These are phyloP conservation scores for Microthlaspi erraticum DNA, from an alignment of 345 rosid genomes.

Conservation along the genomic window DNA sequence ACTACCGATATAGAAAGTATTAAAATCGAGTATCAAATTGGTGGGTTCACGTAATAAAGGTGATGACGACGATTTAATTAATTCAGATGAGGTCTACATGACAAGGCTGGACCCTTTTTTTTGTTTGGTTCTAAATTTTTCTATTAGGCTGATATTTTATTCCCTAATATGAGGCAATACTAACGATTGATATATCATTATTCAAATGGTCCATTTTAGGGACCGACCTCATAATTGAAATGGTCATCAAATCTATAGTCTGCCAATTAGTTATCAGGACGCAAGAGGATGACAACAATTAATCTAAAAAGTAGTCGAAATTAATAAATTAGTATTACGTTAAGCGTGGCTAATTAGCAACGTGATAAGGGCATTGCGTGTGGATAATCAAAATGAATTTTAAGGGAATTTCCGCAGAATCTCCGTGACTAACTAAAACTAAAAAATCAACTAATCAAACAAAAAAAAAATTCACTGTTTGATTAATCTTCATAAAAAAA, in stretches of 20 bases:
- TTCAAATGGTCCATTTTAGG: conserved; percentile 27
- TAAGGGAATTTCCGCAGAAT: too few species aligned
- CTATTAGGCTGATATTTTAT: not conserved
- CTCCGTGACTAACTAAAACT: not conserved
- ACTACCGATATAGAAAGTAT: not conserved
- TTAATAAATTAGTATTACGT: conserved; percentile 5
- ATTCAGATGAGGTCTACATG: not conserved
- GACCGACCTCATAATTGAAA: conserved; percentile 23
- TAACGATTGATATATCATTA: not conserved
- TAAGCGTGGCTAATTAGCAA: conserved; percentile 14
- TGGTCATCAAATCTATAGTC: conserved; percentile 22
- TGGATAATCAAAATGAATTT: too few species aligned
- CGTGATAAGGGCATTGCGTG: not conserved
- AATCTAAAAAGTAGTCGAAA: not conserved
- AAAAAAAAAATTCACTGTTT: too few species aligned
- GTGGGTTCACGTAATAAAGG: conserved; percentile 7
- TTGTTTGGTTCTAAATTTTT: not conserved
- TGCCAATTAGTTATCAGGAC: not conserved
- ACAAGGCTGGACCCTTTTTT: not conserved
- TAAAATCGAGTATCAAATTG: conserved; percentile 1
- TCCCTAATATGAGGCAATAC: not conserved
- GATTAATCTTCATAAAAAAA: too few species aligned
- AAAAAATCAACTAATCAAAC: not conserved
- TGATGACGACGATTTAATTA: conserved; percentile 9
- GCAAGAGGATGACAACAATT: not conserved